Evolutionary conservation across 208 protist species (phyloP), one percentile per base, ranked within the genome.

Genomic region (Acanthamoeba quina): DNA sequence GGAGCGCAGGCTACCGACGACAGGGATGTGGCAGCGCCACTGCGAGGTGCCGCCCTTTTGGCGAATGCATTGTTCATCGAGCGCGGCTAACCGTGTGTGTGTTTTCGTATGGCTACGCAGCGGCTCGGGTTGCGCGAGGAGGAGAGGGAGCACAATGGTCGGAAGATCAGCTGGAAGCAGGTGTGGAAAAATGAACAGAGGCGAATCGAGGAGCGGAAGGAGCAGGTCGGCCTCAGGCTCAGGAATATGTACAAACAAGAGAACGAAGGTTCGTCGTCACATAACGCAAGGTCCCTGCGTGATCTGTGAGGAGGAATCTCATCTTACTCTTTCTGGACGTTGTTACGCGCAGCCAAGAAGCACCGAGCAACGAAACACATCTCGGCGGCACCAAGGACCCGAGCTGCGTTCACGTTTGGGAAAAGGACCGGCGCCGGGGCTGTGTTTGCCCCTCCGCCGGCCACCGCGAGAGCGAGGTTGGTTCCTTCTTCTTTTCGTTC

Each of bases 171-270:
- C 78, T 86, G 78, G 78, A 56, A 41, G 78, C 78, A 86, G 21
- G 78, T 86, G 49, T 86, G 78, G 78, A 86, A 64, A 34, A 86
- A 86, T 24, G 78, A 56, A 62, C 78, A 86, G 31, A 86, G 62
- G 49, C 78, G 78, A 47, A 11, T 86, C 34, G 44, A n/a, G 31
- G 13, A 34, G 15, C 5, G 78, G 47, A 86, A 86, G 52, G 78
- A 86, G n/a, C 47, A 86, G 78, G 29, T 86, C 29, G 78, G 49
- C 26, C 41, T 60, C 49, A 58, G 34, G 78, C 52, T 86, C 19
- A 9, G 78, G 24, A 64, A 37, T 5, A 86, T 86, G 78, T 86
- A 86, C 78, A 64, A 86, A 58, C 26, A 86, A 26, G 78, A 58
- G 19, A 62, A 86, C 31, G 78, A 58, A 86, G 78, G 78, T 86